A percentile compares a stretch with the other conserved stretches of the same genome.
These are phyloP conservation scores for Parietichytrium sp. DNA, from an alignment of 108 stramenopile species.

Conservation along the genomic window DNA sequence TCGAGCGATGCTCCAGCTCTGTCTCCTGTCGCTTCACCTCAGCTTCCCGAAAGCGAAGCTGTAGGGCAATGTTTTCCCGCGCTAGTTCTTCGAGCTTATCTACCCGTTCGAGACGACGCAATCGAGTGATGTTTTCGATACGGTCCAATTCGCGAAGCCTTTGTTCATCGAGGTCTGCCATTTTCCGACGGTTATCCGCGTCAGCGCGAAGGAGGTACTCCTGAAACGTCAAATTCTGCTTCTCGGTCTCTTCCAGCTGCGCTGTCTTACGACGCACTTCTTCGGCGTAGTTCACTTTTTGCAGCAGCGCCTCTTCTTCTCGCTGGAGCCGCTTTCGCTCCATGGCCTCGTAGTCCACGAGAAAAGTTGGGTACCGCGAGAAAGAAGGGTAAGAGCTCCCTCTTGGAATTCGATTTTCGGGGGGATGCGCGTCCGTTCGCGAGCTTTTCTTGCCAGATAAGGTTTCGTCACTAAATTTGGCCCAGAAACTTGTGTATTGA, in stretches of 20 bases:
- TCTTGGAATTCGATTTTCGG: not conserved
- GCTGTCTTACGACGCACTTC: not conserved
- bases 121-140: not conserved
- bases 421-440: not conserved
- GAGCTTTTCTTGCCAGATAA: not conserved
- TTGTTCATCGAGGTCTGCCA: not conserved
- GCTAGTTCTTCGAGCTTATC: slow-evolving; percentile 26
- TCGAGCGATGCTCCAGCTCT: not conserved
- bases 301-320: not conserved
- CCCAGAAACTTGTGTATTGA: not conserved
- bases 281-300: not conserved
- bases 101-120: not conserved
- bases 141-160: not conserved
- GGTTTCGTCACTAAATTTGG: not conserved
- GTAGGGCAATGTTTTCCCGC: slow-evolving; percentile 1
- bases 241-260: not conserved
- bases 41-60: not conserved
- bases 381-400: not conserved
- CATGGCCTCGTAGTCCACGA: slow-evolving; percentile 6
- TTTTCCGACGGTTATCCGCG: not conserved
- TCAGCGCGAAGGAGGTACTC: slow-evolving; percentile 2
- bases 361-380: not conserved
- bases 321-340: not conserved
- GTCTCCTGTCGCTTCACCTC: not conserved
- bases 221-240: not conserved